Base-by-base conservation (phyloP, 331 rosid species). In the Erythrophleum ivorense region DNA sequence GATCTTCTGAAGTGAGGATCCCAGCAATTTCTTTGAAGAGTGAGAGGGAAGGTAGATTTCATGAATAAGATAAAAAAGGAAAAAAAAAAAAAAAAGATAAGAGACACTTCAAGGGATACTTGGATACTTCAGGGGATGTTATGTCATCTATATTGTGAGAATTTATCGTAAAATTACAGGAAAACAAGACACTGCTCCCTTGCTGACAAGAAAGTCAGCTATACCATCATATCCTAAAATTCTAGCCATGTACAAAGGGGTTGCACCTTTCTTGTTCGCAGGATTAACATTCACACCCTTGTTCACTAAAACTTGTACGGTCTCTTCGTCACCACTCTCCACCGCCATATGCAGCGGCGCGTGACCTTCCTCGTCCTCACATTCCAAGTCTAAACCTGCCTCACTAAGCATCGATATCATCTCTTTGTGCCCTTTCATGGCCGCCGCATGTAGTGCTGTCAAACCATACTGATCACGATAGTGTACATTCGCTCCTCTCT, bases 381-480 rank as follows among this genome's bases (percentile, higher is more conserved):
- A 88, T 58, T 90, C 98, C 87, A 91, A 85, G 46, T 88, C 90
- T 19, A 68, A 55, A 40, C 94, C 95, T 9, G 71, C 71, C 18
- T 87, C 87, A 14, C 77, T 33, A 1, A 94, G 92, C 90, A 78
- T 85, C 19, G 49, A 34, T 24, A 84, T 78, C 62, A 85, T 90
- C 6, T 93, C 90, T 49, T 59, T 89, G 88, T 91, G 89, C 75
- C 98, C 94, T 82, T 94, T 90, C 69, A 91, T 69, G 62, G 95
- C 97, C 0, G 97, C 93, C 0, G 84, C 89, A 63, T 91, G 98
- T 79, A 91, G 85, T 4, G 98, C 91, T 6, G 98, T 94, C 81
- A 94, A 78, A 16, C 95, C 97, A 48, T 84, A 91, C 19, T 83
- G 90, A 14, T 94, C 97, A 2, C 82, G 66, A 75, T 76, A 84